These are phyloP conservation scores for Pestalotiopsis sp. DNA, from an alignment of 2,329 filamentous ascomycete genomes.

Conservation along the genomic window DNA sequence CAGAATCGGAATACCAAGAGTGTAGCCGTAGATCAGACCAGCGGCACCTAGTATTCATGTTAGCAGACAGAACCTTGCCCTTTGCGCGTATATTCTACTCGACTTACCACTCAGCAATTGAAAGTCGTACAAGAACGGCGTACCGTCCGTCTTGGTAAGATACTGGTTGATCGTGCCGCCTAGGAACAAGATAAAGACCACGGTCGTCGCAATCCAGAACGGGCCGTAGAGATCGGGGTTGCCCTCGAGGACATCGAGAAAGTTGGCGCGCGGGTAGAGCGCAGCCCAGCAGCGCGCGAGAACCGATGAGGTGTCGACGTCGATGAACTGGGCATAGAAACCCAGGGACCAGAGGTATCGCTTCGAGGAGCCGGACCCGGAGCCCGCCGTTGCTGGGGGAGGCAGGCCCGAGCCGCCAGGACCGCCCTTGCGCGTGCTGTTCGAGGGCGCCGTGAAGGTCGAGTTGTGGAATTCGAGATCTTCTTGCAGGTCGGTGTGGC, in stretches of 20 bases:
- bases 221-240: conserved; percentile 97
- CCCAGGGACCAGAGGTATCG: conserved; percentile 88
- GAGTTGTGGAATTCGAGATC: conserved; percentile 99
- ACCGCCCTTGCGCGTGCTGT: conserved; percentile 48
- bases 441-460: conserved; percentile 67
- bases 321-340: conserved; percentile 98
- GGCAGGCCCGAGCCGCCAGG: conserved; percentile 51
- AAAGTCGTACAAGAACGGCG: conserved; percentile 90
- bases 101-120: conserved; percentile 75
- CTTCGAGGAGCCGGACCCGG: conserved; percentile 57
- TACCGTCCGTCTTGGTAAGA: conserved; percentile 66
- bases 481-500: conserved; percentile 96
- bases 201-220: conserved; percentile 98
- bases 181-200: conserved; percentile 92
- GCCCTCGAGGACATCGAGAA: conserved; percentile 94
- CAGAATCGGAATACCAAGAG: conserved; percentile 78
- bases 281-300: conserved; percentile 83
- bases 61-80: conserved; percentile 10
- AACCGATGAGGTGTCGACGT: conserved; percentile 92
- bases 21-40: conserved; percentile 94
- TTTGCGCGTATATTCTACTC: neutral
- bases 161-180: conserved; percentile 96
- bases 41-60: conserved; percentile 64
- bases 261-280: conserved; percentile 90
- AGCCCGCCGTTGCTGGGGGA: conserved; percentile 55